These are phyloP conservation scores for Puccinia coronata DNA, from an alignment of 1,284 basidiomycete genomes.

Conservation along the genomic window DNA sequence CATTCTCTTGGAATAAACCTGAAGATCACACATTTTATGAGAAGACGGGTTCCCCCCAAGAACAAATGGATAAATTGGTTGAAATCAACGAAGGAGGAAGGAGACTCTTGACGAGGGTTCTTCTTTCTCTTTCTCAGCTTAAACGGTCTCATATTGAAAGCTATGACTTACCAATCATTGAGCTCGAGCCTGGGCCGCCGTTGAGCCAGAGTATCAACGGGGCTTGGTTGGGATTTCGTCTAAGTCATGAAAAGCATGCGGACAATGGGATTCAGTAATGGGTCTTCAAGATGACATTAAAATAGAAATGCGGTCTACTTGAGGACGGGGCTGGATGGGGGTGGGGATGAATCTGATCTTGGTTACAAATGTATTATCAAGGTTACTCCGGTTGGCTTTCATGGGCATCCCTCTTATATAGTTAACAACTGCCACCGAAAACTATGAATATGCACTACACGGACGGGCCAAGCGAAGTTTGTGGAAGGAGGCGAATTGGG, in stretches of 20 bases:
- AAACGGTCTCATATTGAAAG: not conserved
- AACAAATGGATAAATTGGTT: not conserved
- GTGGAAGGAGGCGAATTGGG: not conserved
- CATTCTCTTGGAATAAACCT: conserved; percentile 46
- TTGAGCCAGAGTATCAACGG: conserved; percentile 44
- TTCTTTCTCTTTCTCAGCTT: not conserved
- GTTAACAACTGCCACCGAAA: not conserved
- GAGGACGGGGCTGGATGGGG: not conserved
- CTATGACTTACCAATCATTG: conserved; percentile 38
- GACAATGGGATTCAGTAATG: not conserved
- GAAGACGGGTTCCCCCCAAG: not conserved
- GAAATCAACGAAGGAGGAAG: not conserved
- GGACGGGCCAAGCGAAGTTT: too few relatives aligned
- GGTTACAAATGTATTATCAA: too few relatives aligned
- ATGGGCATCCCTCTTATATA: too few relatives aligned
- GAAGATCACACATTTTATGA: not conserved
- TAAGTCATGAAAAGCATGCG: not conserved
- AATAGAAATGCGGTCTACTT: not conserved
- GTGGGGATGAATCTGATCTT: too few relatives aligned
- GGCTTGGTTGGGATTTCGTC: conserved; percentile 30
- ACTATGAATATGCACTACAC: too few relatives aligned
- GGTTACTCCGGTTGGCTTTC: too few relatives aligned
- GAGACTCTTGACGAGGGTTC: not conserved
- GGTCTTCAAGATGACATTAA: too few relatives aligned
- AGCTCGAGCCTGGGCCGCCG: conserved; percentile 42